Conservation (phyloP, 202 grass and related monocot genomes). For the Panicum hallii region DNA sequence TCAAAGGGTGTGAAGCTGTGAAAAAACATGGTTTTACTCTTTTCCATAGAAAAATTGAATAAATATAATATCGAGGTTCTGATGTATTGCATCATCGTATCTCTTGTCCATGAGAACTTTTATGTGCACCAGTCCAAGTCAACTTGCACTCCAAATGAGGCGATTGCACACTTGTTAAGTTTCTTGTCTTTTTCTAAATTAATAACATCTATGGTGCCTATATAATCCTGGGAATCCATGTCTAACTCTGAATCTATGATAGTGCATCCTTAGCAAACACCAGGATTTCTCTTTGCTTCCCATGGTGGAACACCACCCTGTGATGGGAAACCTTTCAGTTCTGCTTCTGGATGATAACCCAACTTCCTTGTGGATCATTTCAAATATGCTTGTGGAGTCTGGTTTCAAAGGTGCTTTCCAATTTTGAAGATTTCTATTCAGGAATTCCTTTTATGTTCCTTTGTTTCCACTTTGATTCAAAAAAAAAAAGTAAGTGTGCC, state of each 20-base stretch:
- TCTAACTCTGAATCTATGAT: constrained; percentile 11
- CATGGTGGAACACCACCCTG: constrained; percentile 16
- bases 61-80: neutral
- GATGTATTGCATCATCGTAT: constrained; percentile 18
- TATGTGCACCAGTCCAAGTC: neutral
- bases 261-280: neutral
- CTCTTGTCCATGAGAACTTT: neutral
- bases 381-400: constrained; percentile 14
- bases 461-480: neutral
- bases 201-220: constrained; percentile 24
- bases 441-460: neutral
- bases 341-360: constrained; percentile 47
- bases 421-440: constrained; percentile 23
- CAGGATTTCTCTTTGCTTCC: neutral
- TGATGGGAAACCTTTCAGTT: constrained; percentile 29
- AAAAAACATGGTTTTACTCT: neutral
- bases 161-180: constrained; percentile 12
- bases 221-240: neutral
- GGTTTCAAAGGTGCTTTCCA: constrained; percentile 38
- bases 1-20: constrained; percentile 22
- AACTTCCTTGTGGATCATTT: neutral
- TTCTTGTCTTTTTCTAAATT: constrained; percentile 39
- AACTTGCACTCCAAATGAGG: neutral
- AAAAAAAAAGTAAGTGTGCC: constrained; percentile 11
- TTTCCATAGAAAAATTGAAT: constrained; percentile 1